Percentiles rank a stretch among this genome's conserved stretches.
Conservation (phyloP, 2,329 filamentous ascomycete genomes). For the Alternaria triticina region DNA sequence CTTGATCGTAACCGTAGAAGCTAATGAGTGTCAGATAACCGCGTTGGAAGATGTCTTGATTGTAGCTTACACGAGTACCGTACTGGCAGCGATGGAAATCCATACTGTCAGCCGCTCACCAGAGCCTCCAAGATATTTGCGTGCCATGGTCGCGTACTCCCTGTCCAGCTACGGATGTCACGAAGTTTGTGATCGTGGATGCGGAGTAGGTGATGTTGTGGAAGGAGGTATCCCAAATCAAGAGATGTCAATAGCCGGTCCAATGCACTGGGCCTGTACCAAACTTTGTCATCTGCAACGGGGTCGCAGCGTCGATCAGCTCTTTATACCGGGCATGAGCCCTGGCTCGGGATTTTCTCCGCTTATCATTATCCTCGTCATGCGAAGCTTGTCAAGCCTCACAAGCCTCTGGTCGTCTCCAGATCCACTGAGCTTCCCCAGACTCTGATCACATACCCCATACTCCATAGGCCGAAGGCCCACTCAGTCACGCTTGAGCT, state of each 20-base stretch:
- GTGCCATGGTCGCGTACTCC: conserved; percentile 44
- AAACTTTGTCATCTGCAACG: neutral
- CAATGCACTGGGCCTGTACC: conserved; percentile 8
- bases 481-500: conserved; percentile 5
- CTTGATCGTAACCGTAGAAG: conserved; percentile 55
- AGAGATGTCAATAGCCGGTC: neutral
- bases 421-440: conserved; percentile 7
- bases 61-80: conserved; percentile 49
- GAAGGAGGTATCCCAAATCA: neutral
- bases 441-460: conserved; percentile 4
- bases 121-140: conserved; percentile 59
- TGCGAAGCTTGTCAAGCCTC: conserved; percentile 1
- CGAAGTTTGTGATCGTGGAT: neutral
- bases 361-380: conserved; percentile 14
- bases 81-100: conserved; percentile 60
- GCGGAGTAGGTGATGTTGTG: neutral
- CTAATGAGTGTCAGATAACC: neutral
- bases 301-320: conserved; percentile 1
- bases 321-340: conserved; percentile 15
- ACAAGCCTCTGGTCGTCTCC: conserved; percentile 2
- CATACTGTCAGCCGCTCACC: conserved; percentile 59
- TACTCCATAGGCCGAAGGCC: conserved; percentile 10
- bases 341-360: conserved; percentile 10
- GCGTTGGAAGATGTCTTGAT: neutral
- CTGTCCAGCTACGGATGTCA: neutral